Evolutionary conservation across 495 filamentous ascomycete genomes (phyloP), one percentile per base, ranked within the genome.

Genomic region (Immersiella caudata): DNA sequence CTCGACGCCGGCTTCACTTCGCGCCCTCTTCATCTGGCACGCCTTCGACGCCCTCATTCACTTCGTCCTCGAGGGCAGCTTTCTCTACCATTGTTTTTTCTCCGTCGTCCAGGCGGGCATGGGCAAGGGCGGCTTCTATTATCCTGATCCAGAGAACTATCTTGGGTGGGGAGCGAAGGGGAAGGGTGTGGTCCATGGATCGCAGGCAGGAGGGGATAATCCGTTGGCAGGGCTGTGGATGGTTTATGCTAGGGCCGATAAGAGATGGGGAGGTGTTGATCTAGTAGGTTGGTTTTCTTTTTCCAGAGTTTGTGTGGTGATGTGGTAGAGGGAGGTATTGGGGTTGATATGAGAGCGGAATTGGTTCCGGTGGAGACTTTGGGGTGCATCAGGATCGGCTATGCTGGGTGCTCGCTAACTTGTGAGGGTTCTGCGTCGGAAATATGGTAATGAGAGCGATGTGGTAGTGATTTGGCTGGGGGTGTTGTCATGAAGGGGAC

Each of bases 21-120:
- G 93, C 68, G 73, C 89, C 72, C 88, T 98, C 68, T 97, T 96
- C 84, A 87, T 93, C 82, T 98, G 94, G 94, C 94, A 97, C 83
- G 83, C 88, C 68, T 97, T 97, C 81, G 93, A 97, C 78, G 89
- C 90, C 56, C 86, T 98, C 21, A 93, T 93, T 71, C 94, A 97
- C 83, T 81, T 94, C 78, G 81, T 90, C 71, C 89, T 97, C 78
- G 94, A 98, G 79, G 93, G 91, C 49, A 89, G 89, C 63, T 98
- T 91, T 80, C 88, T 97, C 57, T 97, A 92, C 83, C 89, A 96
- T 79, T 96, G 91, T 79, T 93, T 97, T 84, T 91, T 91, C 83
- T 88, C 88, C 67, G 92, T 83, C 71, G 78, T 79, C 5, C 75
- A 79, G 50, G 70, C 86, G 58, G 66, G 68, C 35, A 60, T 67